Conservation (phyloP, 495 filamentous ascomycete genomes). For the Penicillium argentinense region DNA sequence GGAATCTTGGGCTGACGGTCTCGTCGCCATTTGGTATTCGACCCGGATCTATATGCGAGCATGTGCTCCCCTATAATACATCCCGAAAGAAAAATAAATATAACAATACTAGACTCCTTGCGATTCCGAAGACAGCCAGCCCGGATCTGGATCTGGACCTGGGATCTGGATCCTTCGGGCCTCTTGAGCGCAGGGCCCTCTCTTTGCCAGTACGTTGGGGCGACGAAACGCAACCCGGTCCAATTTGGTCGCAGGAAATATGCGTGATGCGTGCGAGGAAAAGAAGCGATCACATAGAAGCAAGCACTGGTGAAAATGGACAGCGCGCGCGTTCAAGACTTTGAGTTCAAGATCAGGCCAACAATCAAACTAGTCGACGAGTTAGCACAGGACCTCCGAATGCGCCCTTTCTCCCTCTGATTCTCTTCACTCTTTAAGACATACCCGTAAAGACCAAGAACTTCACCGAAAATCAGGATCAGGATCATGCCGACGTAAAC, state of each 20-base stretch:
- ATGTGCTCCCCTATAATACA: conserved; percentile 22
- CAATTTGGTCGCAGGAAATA: background rate
- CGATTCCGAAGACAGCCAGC: conserved; percentile 15
- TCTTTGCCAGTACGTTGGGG: conserved; percentile 1
- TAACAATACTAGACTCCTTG: conserved; percentile 8
- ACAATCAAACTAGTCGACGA: conserved; percentile 51
- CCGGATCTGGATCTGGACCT: conserved; percentile 15
- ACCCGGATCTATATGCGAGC: conserved; percentile 23
- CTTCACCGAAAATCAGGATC: conserved; percentile 98
- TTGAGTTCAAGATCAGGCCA: conserved; percentile 56
- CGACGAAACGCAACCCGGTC: background rate
- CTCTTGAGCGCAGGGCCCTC: conserved; percentile 4
- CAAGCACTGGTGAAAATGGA: conserved; percentile 2
- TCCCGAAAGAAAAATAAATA: conserved; percentile 7
- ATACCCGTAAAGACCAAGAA: conserved; percentile 94
- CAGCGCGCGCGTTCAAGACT: conserved; percentile 24
- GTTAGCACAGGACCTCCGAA: conserved; percentile 22
- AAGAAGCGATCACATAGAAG: background rate
- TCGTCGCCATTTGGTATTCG: conserved; percentile 15
- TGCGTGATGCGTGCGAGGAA: background rate
- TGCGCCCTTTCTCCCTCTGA: background rate
- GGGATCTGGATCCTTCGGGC: background rate
- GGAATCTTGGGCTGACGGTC: conserved; percentile 21
- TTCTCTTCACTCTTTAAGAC: too few relatives aligned
- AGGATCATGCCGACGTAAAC: conserved; percentile 98